These are phyloP conservation scores for Acacia acuminata DNA, from an alignment of 306 rosid genomes.

Conservation along the genomic window DNA sequence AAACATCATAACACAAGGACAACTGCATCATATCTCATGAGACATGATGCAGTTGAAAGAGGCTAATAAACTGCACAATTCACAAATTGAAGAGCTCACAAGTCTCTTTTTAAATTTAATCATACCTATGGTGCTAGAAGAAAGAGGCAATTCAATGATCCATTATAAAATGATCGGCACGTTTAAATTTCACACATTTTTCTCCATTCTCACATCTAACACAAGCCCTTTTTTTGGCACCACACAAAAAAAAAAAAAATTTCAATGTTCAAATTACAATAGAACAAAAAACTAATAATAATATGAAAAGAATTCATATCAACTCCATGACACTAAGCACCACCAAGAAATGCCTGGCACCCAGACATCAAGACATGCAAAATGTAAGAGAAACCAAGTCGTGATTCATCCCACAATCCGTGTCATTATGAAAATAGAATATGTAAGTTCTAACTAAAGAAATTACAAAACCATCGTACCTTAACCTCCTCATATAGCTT, in stretches of 20 bases:
- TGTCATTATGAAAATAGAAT: constrained; percentile 11
- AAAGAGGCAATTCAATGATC: neutral
- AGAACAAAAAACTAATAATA: neutral
- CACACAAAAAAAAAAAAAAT: too few species aligned
- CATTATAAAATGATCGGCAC: neutral
- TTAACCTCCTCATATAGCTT: constrained; percentile 93
- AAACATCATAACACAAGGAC: neutral
- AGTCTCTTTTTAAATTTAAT: neutral
- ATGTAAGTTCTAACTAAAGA: constrained; percentile 11
- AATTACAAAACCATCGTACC: constrained; percentile 47
- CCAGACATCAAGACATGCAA: neutral
- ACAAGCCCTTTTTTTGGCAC: neutral
- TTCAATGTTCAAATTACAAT: neutral
- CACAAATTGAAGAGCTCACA: neutral
- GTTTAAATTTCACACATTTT: neutral
- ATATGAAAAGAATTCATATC: neutral
- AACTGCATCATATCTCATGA: neutral
- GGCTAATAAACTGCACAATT: neutral
- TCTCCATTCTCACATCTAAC: neutral
- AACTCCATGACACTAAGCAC: neutral
- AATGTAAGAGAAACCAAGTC: constrained; percentile 12
- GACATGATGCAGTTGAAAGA: constrained; percentile 1
- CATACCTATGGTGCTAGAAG: neutral
- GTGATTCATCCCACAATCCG: constrained; percentile 2
- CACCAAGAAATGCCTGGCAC: neutral